Evolutionary conservation across 805 yeast genomes (phyloP), one percentile per base, ranked within the genome.

Genomic region (Trichomonascus vanleenenianus): DNA sequence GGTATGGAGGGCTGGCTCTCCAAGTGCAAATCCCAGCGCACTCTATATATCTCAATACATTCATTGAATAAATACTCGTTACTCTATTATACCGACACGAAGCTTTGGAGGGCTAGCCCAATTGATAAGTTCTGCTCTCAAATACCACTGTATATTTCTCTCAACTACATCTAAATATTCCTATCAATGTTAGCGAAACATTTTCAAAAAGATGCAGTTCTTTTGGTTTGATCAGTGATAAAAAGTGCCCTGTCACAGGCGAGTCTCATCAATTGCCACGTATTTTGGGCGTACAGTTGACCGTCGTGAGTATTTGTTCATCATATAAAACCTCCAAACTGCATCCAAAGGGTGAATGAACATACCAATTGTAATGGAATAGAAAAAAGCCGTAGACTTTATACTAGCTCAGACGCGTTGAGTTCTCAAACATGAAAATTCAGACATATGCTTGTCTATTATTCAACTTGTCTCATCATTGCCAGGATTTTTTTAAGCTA

Each of bases 381-480:
- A 22, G n/a, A n/a, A 22, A 22, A 22, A 22, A 22, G 27, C 27
- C 27, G 27, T 22, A 22, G 27, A 40, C 40, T 33, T 12, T 14
- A 32, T 27, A 18, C 39, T 35, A 42, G 55, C 56, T 78, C 83
- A 77, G 83, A 76, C 81, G 59, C 63, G 70, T 76, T 78, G 72
- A 66, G 73, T 64, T 68, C 77, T 64, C 78, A 88, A 70, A 77
- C 87, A 70, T 62, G 48, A 56, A 64, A 65, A 68, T 66, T 88
- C 95, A 81, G 97, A 88, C 95, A 89, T 89, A 89, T 89, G 97
- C 97, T 89, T 89, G 97, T 89, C 96, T 66, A 64, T 68, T 69
- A 45, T 72, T 67, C 67, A 72, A 60, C 65, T 77, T 77, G 75
- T 76, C 72, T 76, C 76, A 74, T 85, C 93, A 79, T 82, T 65